Conservation (phyloP, 345 rosid species). For the Diplotaxis tenuifolia region DNA sequence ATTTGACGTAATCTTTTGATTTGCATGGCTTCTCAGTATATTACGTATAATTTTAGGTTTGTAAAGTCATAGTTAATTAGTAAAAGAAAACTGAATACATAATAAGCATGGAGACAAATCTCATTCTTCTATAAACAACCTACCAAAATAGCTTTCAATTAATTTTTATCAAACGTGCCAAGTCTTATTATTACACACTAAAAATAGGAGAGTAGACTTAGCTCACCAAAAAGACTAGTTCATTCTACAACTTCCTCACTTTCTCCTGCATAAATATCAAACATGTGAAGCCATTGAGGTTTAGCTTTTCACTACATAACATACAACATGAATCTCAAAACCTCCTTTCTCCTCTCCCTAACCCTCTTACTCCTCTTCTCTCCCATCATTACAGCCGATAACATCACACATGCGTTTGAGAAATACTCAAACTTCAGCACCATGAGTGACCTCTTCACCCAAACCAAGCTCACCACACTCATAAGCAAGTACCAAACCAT, state of each 20-base stretch:
- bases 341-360: conserved; percentile 25
- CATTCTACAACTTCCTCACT: background rate
- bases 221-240: conserved; percentile 24
- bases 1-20: background rate
- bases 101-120: background rate
- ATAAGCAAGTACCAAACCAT: conserved; percentile 48
- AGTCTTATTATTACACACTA: conserved; percentile 30
- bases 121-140: background rate
- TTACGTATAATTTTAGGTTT: background rate
- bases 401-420: conserved; percentile 44
- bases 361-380: conserved; percentile 32
- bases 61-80: background rate
- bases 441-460: conserved; percentile 43
- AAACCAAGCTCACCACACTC: conserved; percentile 34
- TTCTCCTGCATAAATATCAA: conserved; percentile 26
- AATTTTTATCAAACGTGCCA: background rate
- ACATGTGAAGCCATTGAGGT: conserved; percentile 22
- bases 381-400: conserved; percentile 31
- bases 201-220: conserved; percentile 35
- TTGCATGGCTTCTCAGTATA: background rate
- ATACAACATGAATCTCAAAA: conserved; percentile 35
- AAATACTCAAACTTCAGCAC: conserved; percentile 41
- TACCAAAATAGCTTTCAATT: background rate
- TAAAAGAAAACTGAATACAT: background rate
- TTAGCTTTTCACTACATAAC: conserved; percentile 4